A percentile compares a stretch with the other conserved stretches of the same genome.
These are phyloP conservation scores for Oryza meyeriana DNA, from an alignment of 176 grass and related monocot genomes.

Conservation along the genomic window DNA sequence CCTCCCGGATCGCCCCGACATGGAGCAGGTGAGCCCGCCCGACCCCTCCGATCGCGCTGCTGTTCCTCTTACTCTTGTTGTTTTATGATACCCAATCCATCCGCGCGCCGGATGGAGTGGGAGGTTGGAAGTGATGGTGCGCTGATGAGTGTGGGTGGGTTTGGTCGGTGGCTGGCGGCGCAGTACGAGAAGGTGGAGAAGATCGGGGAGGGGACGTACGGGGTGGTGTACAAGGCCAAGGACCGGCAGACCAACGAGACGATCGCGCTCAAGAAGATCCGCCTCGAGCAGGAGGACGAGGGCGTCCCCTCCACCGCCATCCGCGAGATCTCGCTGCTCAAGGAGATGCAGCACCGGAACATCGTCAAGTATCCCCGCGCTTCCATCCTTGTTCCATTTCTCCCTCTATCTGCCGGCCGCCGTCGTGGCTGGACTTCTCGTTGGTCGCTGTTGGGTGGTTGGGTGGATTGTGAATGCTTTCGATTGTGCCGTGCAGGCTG, in stretches of 20 bases:
- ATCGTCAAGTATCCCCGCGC: slow-evolving; percentile 55
- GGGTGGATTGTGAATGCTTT: neutral
- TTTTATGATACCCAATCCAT: neutral
- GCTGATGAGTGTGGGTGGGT: neutral
- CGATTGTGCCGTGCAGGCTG: slow-evolving; percentile 47
- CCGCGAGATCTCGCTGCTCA: slow-evolving; percentile 85
- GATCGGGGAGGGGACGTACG: slow-evolving; percentile 88
- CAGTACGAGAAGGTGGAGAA: slow-evolving; percentile 92
- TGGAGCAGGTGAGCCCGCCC: slow-evolving; percentile 47
- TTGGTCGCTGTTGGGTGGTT: neutral
- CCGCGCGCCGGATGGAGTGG: neutral
- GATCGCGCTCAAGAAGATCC: slow-evolving; percentile 85
- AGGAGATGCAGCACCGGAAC: slow-evolving; percentile 83
- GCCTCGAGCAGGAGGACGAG: slow-evolving; percentile 68
- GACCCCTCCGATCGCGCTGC: slow-evolving; percentile 16
- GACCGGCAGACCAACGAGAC: slow-evolving; percentile 66
- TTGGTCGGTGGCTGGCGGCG: neutral
- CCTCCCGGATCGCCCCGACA: slow-evolving; percentile 31
- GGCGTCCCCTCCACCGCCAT: slow-evolving; percentile 89
- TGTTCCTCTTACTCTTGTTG: too few relatives aligned
- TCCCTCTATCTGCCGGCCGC: too few relatives aligned
- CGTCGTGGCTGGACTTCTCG: neutral
- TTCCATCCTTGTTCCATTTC: neutral
- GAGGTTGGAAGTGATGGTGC: neutral
- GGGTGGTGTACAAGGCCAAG: slow-evolving; percentile 79